Percentiles rank a stretch among this genome's conserved stretches.
These are phyloP conservation scores for Berkeleyomyces basicola DNA, from an alignment of 2,329 filamentous ascomycete species.

Conservation along the genomic window DNA sequence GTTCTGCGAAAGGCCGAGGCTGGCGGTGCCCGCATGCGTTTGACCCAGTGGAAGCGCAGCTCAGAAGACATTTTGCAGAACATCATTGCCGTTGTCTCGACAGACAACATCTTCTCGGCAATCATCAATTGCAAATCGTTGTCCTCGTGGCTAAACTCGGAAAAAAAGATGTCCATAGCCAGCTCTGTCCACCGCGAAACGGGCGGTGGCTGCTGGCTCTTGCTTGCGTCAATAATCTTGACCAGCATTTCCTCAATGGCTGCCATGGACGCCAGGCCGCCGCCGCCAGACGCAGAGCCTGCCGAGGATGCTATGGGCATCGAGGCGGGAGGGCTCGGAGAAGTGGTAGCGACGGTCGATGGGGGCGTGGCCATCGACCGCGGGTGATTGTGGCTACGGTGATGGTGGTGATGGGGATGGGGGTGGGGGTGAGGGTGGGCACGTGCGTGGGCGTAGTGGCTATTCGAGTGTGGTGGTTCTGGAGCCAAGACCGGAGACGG, in stretches of 20 bases:
- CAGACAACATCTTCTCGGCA: conserved; percentile 39
- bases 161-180: conserved; percentile 42
- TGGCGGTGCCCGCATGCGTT: conserved; percentile 16
- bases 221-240: conserved; percentile 25
- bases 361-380: conserved; percentile 3
- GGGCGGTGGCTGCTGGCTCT: conserved; percentile 18
- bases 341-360: conserved; percentile 3
- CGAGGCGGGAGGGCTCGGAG: conserved; percentile 4
- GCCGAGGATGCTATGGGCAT: not conserved
- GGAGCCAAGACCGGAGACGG: not conserved
- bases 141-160: conserved; percentile 40
- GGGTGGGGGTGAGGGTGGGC: not conserved
- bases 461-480: not conserved
- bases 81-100: conserved; percentile 43
- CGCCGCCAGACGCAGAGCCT: not conserved
- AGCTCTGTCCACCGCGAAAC: conserved; percentile 37
- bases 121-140: conserved; percentile 42
- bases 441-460: not conserved
- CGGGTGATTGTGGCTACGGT: not conserved
- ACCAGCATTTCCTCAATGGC: conserved; percentile 20
- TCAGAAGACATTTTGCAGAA: conserved; percentile 43
- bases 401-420: not conserved
- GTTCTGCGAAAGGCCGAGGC: not conserved
- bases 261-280: not conserved
- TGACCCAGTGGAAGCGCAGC: conserved; percentile 40